Evolutionary conservation across 306 rosid species (phyloP).

Genomic region (Prinsepia uniflora): DNA sequence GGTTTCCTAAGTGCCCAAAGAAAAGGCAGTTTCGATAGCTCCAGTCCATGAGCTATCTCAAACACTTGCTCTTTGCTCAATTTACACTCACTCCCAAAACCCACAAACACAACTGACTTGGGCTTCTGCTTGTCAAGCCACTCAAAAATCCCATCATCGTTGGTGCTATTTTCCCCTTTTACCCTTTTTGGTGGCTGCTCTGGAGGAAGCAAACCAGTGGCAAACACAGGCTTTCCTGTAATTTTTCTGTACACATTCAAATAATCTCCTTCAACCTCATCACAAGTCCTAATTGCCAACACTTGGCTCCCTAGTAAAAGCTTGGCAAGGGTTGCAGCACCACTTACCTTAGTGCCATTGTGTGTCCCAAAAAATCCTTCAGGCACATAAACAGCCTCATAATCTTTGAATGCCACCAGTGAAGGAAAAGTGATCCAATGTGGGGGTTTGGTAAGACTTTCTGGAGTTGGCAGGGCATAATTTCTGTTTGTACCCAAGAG

Average conservation of each 20-base stretch:
- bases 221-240: conserved; percentile 29
- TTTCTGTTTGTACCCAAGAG: background rate
- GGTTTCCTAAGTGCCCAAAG: conserved; percentile 45
- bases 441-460: background rate
- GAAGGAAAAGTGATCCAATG: conserved; percentile 11
- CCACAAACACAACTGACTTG: conserved; percentile 36
- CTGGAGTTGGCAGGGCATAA: background rate
- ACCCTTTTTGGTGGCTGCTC: conserved; percentile 3
- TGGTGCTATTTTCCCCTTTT: background rate
- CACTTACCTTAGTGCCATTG: background rate
- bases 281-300: conserved; percentile 13
- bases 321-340: background rate
- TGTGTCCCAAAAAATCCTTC: background rate
- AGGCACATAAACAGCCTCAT: background rate
- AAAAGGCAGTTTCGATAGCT: conserved; percentile 40
- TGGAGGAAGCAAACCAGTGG: conserved; percentile 36
- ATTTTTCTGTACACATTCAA: conserved; percentile 14
- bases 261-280: conserved; percentile 32
- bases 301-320: conserved; percentile 2
- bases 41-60: conserved; percentile 49
- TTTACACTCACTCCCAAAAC: conserved; percentile 41
- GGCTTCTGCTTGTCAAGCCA: conserved; percentile 37
- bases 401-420: background rate
- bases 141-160: conserved; percentile 11
- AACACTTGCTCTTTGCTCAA: conserved; percentile 29